Percentiles rank a stretch among this genome's conserved stretches.
These are phyloP conservation scores for Leccinum huronense DNA, from an alignment of 1,284 basidiomycete genomes.

Conservation along the genomic window DNA sequence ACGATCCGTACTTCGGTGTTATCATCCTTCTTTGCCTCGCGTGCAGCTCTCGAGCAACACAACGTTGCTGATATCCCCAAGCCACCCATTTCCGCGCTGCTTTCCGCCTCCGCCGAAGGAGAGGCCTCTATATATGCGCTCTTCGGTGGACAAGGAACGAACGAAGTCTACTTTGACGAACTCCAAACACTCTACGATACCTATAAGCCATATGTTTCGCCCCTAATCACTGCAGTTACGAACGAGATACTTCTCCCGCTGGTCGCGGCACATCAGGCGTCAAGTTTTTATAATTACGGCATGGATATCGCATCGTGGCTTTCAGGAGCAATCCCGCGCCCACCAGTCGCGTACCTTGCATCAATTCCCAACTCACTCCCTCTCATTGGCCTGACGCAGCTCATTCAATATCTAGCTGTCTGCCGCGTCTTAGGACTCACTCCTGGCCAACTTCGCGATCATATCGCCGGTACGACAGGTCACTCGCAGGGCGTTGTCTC, in stretches of 20 bases:
- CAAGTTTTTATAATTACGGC: slow-evolving; percentile 77
- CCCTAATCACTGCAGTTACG: slow-evolving; percentile 68
- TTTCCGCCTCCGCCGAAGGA: slow-evolving; percentile 66
- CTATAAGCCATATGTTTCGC: slow-evolving; percentile 82
- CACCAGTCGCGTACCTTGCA: slow-evolving; percentile 85
- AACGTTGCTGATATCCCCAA: slow-evolving; percentile 60
- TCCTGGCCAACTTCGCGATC: slow-evolving; percentile 77
- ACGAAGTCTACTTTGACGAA: slow-evolving; percentile 98
- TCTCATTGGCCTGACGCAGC: slow-evolving; percentile 94
- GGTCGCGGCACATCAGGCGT: slow-evolving; percentile 59
- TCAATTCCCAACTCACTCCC: slow-evolving; percentile 95
- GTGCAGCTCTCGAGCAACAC: slow-evolving; percentile 67
- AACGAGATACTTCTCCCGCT: slow-evolving; percentile 72
- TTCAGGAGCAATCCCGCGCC: slow-evolving; percentile 64
- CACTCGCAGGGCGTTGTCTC: slow-evolving; percentile 97
- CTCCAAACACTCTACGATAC: slow-evolving; percentile 89
- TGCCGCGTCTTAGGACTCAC: slow-evolving; percentile 73
- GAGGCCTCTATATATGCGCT: slow-evolving; percentile 87
- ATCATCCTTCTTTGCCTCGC: slow-evolving; percentile 77
- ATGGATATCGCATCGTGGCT: slow-evolving; percentile 89
- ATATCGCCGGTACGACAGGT: slow-evolving; percentile 86
- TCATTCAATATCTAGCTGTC: slow-evolving; percentile 87
- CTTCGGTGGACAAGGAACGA: slow-evolving; percentile 98
- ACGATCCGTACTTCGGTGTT: slow-evolving; percentile 79
- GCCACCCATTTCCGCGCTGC: slow-evolving; percentile 70